phyloP scores from a whole-genome alignment of 176 grass and related monocot species.

The Oryza rufipogon region DNA sequence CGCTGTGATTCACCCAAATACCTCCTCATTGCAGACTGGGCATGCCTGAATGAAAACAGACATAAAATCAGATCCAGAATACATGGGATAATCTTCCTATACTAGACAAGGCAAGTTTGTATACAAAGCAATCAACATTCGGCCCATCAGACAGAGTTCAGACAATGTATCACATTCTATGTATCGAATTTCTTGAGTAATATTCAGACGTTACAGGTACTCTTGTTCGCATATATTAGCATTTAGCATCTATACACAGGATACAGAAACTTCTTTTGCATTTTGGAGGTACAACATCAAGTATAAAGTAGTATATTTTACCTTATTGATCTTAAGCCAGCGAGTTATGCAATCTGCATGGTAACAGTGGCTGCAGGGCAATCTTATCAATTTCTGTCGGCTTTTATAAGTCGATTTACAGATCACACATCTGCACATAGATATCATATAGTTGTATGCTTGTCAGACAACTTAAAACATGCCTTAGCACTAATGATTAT shows the following conservation, averaged over 20 bases:
- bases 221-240: not conserved
- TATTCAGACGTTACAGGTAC: not conserved
- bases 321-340: constrained; percentile 89
- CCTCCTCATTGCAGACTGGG: constrained; percentile 75
- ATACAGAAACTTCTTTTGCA: not conserved
- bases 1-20: constrained; percentile 58
- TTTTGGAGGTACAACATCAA: not conserved
- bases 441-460: not conserved
- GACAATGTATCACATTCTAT: not conserved
- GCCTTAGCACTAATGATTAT: not conserved
- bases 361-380: constrained; percentile 73
- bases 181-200: constrained; percentile 10
- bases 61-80: constrained; percentile 4
- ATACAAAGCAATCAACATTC: not conserved
- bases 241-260: constrained; percentile 14
- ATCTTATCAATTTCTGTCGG: constrained; percentile 60
- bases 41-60: constrained; percentile 60
- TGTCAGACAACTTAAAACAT: constrained; percentile 24
- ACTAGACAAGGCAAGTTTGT: not conserved
- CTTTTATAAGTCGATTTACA: constrained; percentile 66
- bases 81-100: constrained; percentile 23
- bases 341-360: constrained; percentile 72
- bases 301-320: constrained; percentile 28
- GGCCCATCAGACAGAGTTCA: not conserved
- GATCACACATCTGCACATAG: constrained; percentile 67